These are phyloP conservation scores for Haplosporangium sp. DNA, from an alignment of 371 early-diverging fungal species.

Conservation along the genomic window DNA sequence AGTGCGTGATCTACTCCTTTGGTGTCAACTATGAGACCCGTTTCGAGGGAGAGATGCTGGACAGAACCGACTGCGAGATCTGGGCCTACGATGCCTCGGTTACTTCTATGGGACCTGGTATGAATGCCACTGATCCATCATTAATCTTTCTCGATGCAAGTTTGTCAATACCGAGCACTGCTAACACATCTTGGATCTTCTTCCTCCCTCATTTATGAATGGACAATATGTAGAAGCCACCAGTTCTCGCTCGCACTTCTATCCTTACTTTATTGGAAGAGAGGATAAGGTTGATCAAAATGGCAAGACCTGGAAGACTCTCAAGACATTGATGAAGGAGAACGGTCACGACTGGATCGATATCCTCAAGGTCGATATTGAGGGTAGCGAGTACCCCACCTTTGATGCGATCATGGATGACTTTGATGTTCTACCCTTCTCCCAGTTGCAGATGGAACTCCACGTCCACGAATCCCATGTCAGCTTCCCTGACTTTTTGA, in stretches of 20 bases:
- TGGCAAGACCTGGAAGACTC: constrained; percentile 17
- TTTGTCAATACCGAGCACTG: background rate
- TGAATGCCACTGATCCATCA: constrained; percentile 1
- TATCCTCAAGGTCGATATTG: constrained; percentile 31
- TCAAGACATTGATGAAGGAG: constrained; percentile 27
- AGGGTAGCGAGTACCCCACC: constrained; percentile 22
- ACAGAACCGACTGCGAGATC: constrained; percentile 44
- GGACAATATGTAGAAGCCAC: constrained; percentile 6
- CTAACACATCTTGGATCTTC: background rate
- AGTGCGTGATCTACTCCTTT: constrained; percentile 47
- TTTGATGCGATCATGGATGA: constrained; percentile 29
- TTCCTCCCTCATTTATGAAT: background rate
- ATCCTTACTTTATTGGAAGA: constrained; percentile 23
- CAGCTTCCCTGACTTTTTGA: constrained; percentile 22
- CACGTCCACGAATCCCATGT: constrained; percentile 15
- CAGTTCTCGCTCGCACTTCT: constrained; percentile 22
- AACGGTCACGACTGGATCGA: constrained; percentile 39
- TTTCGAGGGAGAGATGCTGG: constrained; percentile 49
- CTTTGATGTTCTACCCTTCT: constrained; percentile 26
- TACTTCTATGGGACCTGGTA: constrained; percentile 37
- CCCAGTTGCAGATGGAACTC: constrained; percentile 27
- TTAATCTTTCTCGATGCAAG: background rate
- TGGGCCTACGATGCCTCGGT: constrained; percentile 49
- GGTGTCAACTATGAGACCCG: constrained; percentile 49
- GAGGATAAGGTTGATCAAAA: constrained; percentile 7